These are phyloP conservation scores for Suillus bovinus DNA, from an alignment of 768 basidiomycete genomes.

Conservation along the genomic window DNA sequence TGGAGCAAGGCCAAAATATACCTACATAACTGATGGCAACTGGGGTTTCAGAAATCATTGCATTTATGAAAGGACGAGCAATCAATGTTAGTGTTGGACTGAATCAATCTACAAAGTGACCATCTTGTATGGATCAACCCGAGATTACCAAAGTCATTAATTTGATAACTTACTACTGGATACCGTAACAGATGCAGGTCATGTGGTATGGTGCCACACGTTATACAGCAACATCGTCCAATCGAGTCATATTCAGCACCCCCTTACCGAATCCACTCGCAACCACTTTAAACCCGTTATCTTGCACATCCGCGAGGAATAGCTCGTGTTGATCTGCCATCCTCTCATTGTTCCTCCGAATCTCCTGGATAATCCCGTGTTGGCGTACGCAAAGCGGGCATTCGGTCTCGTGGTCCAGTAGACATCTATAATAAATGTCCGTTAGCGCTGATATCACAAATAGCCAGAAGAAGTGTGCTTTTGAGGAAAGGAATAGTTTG, in stretches of 20 bases:
- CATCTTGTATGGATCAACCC: not conserved
- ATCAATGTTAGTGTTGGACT: not conserved
- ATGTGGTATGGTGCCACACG: not conserved
- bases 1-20: not conserved
- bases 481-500: constrained; percentile 2
- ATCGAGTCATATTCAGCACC: constrained; percentile 42
- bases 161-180: not conserved
- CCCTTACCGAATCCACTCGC: constrained; percentile 74
- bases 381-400: constrained; percentile 88
- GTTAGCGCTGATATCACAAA: not conserved
- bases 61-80: not conserved
- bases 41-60: too few species aligned
- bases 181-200: not conserved
- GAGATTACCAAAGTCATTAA: not conserved
- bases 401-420: constrained; percentile 86
- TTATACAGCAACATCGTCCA: constrained; percentile 27
- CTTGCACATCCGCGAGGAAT: constrained; percentile 75
- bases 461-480: not conserved
- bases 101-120: not conserved
- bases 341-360: constrained; percentile 81
- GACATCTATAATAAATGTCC: constrained; percentile 52
- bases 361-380: constrained; percentile 88
- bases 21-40: too few species aligned
- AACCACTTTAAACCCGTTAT: constrained; percentile 67
- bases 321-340: constrained; percentile 81